Evolutionary conservation across 495 filamentous ascomycete genomes (phyloP).

Genomic region (Jackrogersella multiformis): DNA sequence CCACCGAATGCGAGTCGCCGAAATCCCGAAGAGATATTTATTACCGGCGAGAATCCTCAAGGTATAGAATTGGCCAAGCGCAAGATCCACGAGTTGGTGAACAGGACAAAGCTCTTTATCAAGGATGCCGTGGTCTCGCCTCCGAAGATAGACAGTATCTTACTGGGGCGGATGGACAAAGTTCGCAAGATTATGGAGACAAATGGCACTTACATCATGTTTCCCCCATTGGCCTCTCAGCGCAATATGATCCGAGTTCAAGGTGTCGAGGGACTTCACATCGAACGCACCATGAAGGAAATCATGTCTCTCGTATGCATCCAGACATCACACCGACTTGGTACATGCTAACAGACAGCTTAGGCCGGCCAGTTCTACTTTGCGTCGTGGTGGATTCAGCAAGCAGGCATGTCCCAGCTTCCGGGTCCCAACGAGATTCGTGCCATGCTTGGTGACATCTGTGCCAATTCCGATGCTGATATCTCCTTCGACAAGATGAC

Average conservation of each 20-base stretch:
- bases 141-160: conserved; percentile 91
- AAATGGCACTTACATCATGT: conserved; percentile 92
- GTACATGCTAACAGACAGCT: conserved; percentile 44
- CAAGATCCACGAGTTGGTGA: conserved; percentile 82
- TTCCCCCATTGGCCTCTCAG: conserved; percentile 84
- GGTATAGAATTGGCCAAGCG: conserved; percentile 87
- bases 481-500: conserved; percentile 92
- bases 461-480: conserved; percentile 93
- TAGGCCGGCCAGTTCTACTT: conserved; percentile 97
- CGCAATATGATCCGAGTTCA: conserved; percentile 85
- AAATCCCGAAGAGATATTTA: conserved; percentile 88
- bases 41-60: conserved; percentile 84
- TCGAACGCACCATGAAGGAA: conserved; percentile 92
- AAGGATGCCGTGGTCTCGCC: conserved; percentile 88
- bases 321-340: not conserved
- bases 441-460: conserved; percentile 93
- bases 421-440: conserved; percentile 81
- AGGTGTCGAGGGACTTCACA: conserved; percentile 87
- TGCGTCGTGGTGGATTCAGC: conserved; percentile 93
- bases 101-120: conserved; percentile 80
- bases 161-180: conserved; percentile 92
- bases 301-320: conserved; percentile 86
- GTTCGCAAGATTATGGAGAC: conserved; percentile 97
- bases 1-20: conserved; percentile 80
- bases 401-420: conserved; percentile 74